Evolutionary conservation across 169 alveolate species (phyloP).

Genomic region (Neospora caninum): DNA sequence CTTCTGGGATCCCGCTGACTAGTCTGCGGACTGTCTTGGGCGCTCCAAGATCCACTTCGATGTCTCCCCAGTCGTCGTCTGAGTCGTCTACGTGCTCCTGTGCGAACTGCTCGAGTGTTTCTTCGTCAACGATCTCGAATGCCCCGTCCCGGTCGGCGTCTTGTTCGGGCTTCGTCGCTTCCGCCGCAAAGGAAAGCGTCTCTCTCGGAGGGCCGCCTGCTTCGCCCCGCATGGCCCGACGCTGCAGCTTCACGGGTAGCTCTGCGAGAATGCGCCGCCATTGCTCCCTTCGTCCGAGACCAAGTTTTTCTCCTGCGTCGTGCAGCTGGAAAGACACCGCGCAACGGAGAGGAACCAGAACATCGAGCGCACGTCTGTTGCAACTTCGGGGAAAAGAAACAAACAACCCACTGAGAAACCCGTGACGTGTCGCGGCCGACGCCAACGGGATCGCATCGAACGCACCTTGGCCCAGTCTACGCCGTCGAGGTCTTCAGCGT

Average conservation of each 20-base stretch:
- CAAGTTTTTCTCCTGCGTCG: neutral
- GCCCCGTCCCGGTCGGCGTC: neutral
- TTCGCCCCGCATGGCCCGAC: neutral
- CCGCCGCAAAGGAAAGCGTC: neutral
- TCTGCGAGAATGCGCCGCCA: neutral
- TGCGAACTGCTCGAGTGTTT: neutral
- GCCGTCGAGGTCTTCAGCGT: neutral
- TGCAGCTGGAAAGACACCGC: neutral
- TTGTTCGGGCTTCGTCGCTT: neutral
- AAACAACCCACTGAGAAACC: neutral
- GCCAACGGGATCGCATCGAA: neutral
- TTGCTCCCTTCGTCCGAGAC: neutral
- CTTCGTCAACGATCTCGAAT: slow-evolving; percentile 17
- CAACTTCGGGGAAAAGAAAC: neutral
- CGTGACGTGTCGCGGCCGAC: neutral
- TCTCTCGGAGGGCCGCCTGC: neutral
- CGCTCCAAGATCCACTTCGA: neutral
- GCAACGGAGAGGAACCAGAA: neutral
- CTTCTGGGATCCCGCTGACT: neutral
- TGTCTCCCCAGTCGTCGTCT: neutral
- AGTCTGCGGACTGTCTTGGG: neutral
- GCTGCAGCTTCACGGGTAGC: neutral
- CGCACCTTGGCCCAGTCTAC: neutral
- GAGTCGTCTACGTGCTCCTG: neutral
- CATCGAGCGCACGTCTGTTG: neutral